Evolutionary conservation across 176 grass and related monocot genomes (phyloP).

Genomic region (Alopecurus myosuroides): DNA sequence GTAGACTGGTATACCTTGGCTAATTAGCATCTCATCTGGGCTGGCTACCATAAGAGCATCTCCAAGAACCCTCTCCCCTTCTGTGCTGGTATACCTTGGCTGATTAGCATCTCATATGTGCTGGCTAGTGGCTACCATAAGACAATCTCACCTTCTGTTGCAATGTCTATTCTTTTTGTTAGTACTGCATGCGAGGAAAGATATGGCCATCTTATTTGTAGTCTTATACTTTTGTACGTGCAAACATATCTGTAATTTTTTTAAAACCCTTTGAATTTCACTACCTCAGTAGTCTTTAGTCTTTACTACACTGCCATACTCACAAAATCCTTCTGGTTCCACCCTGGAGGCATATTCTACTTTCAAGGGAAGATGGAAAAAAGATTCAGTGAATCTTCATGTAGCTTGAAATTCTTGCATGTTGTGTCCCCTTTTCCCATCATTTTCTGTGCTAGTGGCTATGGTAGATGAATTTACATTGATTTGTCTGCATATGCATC

Average conservation of each 20-base stretch:
- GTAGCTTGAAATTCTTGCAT: constrained; percentile 10
- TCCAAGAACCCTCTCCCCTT: too few species aligned
- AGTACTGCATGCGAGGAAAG: constrained; percentile 5
- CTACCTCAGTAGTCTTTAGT: background rate
- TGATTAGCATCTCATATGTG: background rate
- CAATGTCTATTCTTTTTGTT: background rate
- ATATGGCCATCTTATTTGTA: background rate
- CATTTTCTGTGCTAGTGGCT: background rate
- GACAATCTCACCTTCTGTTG: background rate
- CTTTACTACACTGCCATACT: constrained; percentile 15
- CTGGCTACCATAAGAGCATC: background rate
- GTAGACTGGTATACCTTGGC: background rate
- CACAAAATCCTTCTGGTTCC: background rate
- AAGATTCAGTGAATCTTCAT: background rate
- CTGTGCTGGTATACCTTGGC: background rate
- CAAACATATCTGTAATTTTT: background rate
- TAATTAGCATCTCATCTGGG: background rate
- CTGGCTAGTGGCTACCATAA: background rate
- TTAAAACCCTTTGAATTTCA: background rate
- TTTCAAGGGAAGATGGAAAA: background rate
- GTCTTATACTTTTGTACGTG: background rate
- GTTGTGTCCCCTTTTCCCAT: background rate
- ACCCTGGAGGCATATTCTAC: background rate
- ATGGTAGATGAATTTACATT: constrained; percentile 9
- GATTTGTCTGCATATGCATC: background rate